Base-by-base conservation (phyloP, 306 rosid genomes). In the Vachellia pachyceras region DNA sequence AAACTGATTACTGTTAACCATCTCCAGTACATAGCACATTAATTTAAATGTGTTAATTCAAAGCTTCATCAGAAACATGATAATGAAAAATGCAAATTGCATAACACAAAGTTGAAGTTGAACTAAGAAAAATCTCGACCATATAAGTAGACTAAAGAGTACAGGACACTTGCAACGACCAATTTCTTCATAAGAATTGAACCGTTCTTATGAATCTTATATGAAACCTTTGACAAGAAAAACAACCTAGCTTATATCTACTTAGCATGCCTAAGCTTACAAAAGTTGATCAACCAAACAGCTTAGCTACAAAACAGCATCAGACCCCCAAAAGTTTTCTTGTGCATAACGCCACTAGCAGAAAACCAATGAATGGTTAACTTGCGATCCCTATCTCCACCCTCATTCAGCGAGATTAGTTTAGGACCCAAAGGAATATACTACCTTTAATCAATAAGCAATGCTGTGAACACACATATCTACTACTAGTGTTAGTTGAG, bases 381-480 rank as follows among this genome's bases (percentile, higher is more conserved):
- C 29, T 52, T 23, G 44, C 12, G 3, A 39, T 36, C n/a, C 20
- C 44, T 22, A 9, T 25, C 33, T 73, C 75, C 66, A 33, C 5
- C 45, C 9, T 73, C 7, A 33, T 22, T 3, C 45, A 78, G 33
- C 3, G 55, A 1, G 7, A 84, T 40, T 6, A 41, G 49, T 22
- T 22, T 50, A 13, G 37, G 22, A 25, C 63, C 72, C 63, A n/a
- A 67, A 6, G 52, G 33, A 13, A 83, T 5, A 83, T 5, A 78
- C 35, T 15, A 5, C 3, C 5, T 55, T 29, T 58, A 39, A 39
- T 49, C 33, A 8, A 65, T n/a, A 29, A 29, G 13, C 63, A 12
- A 10, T 3, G 46, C 36, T 33, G 10, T 8, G 33, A 7, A 72
- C 47, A 73, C 25, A 47, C 10, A 49, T 76, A 36, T 20, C 39